These are phyloP conservation scores for Leccinum incarnatum DNA, from an alignment of 768 basidiomycete genomes.

Conservation along the genomic window DNA sequence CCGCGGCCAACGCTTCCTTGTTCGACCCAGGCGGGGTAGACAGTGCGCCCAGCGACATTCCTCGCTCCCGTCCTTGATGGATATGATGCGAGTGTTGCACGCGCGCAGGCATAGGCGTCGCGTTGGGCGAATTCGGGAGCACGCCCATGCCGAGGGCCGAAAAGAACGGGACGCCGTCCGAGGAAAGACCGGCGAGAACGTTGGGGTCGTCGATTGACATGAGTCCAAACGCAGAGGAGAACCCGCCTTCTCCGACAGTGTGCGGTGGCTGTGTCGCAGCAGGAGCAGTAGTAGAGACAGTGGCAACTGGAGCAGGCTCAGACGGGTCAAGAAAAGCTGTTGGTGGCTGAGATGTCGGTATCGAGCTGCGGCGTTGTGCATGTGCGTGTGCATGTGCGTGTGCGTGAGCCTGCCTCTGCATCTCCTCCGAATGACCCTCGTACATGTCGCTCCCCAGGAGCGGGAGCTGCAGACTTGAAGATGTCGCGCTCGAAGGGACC, in stretches of 20 bases:
- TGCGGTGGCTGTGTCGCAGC: slow-evolving; percentile 13
- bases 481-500: slow-evolving; percentile 52
- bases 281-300: neutral
- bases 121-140: slow-evolving; percentile 40
- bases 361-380: slow-evolving; percentile 13
- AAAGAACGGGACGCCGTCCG: slow-evolving; percentile 66
- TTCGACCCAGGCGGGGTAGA: slow-evolving; percentile 31
- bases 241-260: slow-evolving; percentile 35
- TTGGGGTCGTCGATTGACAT: slow-evolving; percentile 75
- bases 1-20: slow-evolving; percentile 32
- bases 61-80: slow-evolving; percentile 20
- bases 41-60: slow-evolving; percentile 25
- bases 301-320: neutral
- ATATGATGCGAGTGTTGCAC: slow-evolving; percentile 19
- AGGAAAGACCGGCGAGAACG: slow-evolving; percentile 58
- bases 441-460: slow-evolving; percentile 29
- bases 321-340: slow-evolving; percentile 3
- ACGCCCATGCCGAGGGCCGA: slow-evolving; percentile 28
- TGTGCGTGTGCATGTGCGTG: slow-evolving; percentile 1
- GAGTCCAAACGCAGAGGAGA: slow-evolving; percentile 67
- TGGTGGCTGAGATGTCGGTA: slow-evolving; percentile 13
- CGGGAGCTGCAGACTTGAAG: slow-evolving; percentile 53
- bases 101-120: slow-evolving; percentile 45
- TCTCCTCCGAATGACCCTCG: slow-evolving; percentile 29
- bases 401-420: slow-evolving; percentile 16